Evolutionary conservation across 75 land plant genomes (phyloP).

Genomic region (Adiantum capillusveneris): DNA sequence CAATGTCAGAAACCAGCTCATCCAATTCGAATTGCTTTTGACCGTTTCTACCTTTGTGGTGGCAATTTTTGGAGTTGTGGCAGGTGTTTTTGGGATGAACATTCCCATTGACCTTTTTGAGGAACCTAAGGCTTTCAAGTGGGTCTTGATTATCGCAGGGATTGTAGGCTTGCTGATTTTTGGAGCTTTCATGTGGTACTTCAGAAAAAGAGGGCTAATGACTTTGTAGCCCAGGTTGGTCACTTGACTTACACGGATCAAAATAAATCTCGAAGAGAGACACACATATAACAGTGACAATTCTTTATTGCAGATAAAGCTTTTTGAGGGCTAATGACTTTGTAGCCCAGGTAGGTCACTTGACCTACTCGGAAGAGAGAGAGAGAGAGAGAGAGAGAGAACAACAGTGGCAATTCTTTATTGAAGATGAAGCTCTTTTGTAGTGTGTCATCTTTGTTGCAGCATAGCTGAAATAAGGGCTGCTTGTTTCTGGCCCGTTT

Average conservation of each 20-base stretch:
- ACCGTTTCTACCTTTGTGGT: slow-evolving; percentile 95
- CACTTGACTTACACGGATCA: too few species aligned
- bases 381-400: too few species aligned
- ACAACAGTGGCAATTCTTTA: too few species aligned
- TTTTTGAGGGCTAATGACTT: slow-evolving; percentile 64
- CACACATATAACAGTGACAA: too few species aligned
- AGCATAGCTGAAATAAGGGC: too few species aligned
- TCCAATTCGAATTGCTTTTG: slow-evolving; percentile 85
- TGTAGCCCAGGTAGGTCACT: too few species aligned
- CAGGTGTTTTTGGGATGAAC: slow-evolving; percentile 96
- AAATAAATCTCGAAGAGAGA: too few species aligned
- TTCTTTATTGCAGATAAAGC: too few species aligned
- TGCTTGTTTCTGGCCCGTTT: too few species aligned
- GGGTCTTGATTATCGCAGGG: slow-evolving; percentile 74
- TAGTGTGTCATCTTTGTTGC: too few species aligned
- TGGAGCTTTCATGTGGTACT: slow-evolving; percentile 61
- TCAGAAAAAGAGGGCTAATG: slow-evolving; percentile 66
- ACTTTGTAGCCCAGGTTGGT: slow-evolving; percentile 49
- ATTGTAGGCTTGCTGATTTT: slow-evolving; percentile 54
- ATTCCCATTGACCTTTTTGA: slow-evolving; percentile 66
- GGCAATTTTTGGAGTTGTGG: slow-evolving; percentile 88
- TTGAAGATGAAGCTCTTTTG: too few species aligned
- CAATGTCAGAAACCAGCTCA: slow-evolving; percentile 91
- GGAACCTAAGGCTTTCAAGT: slow-evolving; percentile 66
- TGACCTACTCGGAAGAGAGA: too few species aligned